These are phyloP conservation scores for Wallacemonas sp. DNA, from an alignment of 208 protist species.

Conservation along the genomic window DNA sequence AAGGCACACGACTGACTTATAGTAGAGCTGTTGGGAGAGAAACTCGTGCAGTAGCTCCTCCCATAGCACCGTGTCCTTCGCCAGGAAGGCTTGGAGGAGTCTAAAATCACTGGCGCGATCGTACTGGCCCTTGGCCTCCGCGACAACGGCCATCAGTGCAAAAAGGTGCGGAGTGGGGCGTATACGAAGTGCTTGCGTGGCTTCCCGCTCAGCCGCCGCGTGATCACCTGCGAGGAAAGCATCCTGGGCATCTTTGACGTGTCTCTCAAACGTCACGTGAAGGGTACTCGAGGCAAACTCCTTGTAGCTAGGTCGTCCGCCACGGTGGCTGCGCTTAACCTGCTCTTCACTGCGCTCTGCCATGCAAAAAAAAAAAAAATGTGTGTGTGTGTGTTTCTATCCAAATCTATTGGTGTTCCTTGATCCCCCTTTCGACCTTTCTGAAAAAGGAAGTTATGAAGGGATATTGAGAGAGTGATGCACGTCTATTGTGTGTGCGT, in stretches of 20 bases:
- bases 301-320: constrained; percentile 4
- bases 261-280: constrained; percentile 56
- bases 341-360: constrained; percentile 2
- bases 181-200: constrained; percentile 73
- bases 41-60: constrained; percentile 87
- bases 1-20: constrained; percentile 87
- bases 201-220: constrained; percentile 58
- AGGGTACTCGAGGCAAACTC: constrained; percentile 58
- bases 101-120: constrained; percentile 87
- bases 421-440: too few species aligned
- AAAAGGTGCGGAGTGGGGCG: constrained; percentile 81
- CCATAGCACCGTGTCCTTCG: constrained; percentile 76
- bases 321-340: not conserved
- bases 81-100: constrained; percentile 85
- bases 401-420: too few species aligned
- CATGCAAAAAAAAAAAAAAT: not conserved
- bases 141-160: constrained; percentile 77
- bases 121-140: constrained; percentile 78
- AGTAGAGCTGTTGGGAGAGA: constrained; percentile 76
- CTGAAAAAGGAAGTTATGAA: too few species aligned
- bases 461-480: too few species aligned
- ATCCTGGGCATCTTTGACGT: constrained; percentile 70
- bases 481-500: not conserved
- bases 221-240: constrained; percentile 65
- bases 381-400: not conserved